Evolutionary conservation across 768 basidiomycete genomes (phyloP), one percentile per base, ranked within the genome.

Genomic region (Rhodocollybia butyracea): DNA sequence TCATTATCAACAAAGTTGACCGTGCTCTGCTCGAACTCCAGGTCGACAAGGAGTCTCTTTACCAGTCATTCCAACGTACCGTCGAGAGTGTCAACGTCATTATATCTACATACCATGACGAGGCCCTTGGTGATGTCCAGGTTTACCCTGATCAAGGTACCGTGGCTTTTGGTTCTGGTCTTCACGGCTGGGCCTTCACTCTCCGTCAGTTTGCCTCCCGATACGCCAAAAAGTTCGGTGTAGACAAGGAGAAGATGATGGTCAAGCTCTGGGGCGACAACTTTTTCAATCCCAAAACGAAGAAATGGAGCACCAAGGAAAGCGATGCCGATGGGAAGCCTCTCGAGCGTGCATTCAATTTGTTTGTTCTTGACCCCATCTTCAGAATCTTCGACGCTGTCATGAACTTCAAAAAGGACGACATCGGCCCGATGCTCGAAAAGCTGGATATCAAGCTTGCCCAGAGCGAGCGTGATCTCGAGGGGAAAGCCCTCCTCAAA

Each of bases 1-100:
- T 98, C 66, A 86, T 98, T 77, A 97, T 99, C 79, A 99, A 99
- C 87, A 99, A 99, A 81, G 94, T 99, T 67, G 97, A 99, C 76
- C 96, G 97, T 68, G 97, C 97, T 57, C 85, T 99, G 51, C 91
- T 99, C 66, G 97, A 99, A 76, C 86, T 99, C 46, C 97, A 99
- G 73, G 91, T 98, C 63, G 77, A 84, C 72, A 98, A 98, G 78
- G 97, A 99, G 73, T 87, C 89, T 60, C 88, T 99, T 56, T 99
- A 87, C 82, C 97, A 98, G 75, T 91, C 93, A 45, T 99, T 99
- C 89, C 84, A 82, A 63, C 92, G 97, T 71, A 98, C 97, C 54
- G 88, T 98, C 69, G 97, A 99, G 76, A 91, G 81, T 54, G 95
- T 98, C 55, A 99, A 99, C 77, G 97, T 98, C 75, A 94, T 98